Evolutionary conservation across 805 yeast species (phyloP), one percentile per base, ranked within the genome.

Genomic region (Ogataea thermomethanolica): DNA sequence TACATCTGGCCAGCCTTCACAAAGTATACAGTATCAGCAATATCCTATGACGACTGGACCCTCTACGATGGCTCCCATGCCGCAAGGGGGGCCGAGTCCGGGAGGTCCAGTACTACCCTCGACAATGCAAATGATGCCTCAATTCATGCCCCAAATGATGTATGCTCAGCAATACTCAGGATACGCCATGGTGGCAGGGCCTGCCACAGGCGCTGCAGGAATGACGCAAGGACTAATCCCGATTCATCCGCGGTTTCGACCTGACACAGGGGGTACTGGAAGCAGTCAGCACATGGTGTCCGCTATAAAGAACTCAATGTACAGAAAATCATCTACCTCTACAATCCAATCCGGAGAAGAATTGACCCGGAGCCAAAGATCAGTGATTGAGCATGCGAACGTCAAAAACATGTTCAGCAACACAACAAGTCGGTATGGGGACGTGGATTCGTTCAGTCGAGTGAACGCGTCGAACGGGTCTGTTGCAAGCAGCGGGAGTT

Each of bases 281-380:
- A 12, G 39, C 6, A 31, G 28, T 25, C 50, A 41, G 31, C 50
- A 45, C 14, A 33, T 45, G 12, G 48, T 51, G 28, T 27, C 40
- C 24, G 46, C 55, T 28, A 47, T 46, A 29, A 51, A 51, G 33
- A 44, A 48, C 33, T 37, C 52, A 25, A 44, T 48, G 17, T 48
- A 51, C 33, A 37, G 52, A 35, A 49, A 51, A 24, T 39, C 53
- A 10, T 49, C 55, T 7, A 48, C 50, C 7, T 45, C 53, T 23
- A 44, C 51, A n/a, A 25, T 49, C 23, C 53, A 50, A 33, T 50
- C 54, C 7, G 53, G 53, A 8, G 53, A 48, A 28, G 54, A 50
- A 29, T 33, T 52, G 32, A 35, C 46, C 21, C 34, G 42, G 22
- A 39, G 43, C 11, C 54, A 52, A 31, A 37, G 41, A 22, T 42